phyloP scores from a whole-genome alignment of 2,329 filamentous ascomycete species.

The Apiospora phragmitis region DNA sequence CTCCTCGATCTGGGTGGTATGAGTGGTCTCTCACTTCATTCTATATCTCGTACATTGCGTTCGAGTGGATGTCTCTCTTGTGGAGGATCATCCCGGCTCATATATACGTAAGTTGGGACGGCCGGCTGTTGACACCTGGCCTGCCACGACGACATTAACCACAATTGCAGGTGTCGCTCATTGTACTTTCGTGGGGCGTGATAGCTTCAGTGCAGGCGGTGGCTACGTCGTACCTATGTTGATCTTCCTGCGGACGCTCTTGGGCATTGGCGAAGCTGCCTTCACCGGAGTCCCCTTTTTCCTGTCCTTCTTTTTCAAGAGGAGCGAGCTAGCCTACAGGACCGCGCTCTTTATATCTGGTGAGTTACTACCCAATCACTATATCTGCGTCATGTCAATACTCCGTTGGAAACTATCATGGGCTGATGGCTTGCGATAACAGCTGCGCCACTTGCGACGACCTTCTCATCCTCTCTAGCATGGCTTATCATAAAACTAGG shows the following conservation, averaged over 20 bases:
- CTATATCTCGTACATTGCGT: constrained; percentile 63
- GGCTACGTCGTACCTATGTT: constrained; percentile 63
- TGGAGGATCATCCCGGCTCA: constrained; percentile 63
- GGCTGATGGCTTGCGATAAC: not conserved
- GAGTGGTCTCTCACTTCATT: constrained; percentile 63
- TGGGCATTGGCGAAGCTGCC: constrained; percentile 66
- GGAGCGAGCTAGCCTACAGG: constrained; percentile 76
- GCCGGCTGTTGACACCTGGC: not conserved
- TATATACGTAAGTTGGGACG: constrained; percentile 46
- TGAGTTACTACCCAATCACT: constrained; percentile 26
- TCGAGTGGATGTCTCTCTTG: constrained; percentile 66
- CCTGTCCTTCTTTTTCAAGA: constrained; percentile 63
- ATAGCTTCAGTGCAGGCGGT: constrained; percentile 72
- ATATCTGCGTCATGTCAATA: not conserved
- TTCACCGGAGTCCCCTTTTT: constrained; percentile 66
- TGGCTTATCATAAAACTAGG: constrained; percentile 75
- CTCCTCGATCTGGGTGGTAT: constrained; percentile 50
- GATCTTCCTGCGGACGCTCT: constrained; percentile 53
- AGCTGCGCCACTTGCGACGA: constrained; percentile 78
- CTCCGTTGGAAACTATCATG: not conserved
- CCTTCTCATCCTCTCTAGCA: constrained; percentile 77
- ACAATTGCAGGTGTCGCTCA: constrained; percentile 31
- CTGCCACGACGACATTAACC: not conserved
- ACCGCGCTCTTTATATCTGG: constrained; percentile 85
- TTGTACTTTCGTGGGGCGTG: constrained; percentile 79